A percentile compares a stretch with the other conserved stretches of the same genome.
These are phyloP conservation scores for Hibiscus mutabilis DNA, from an alignment of 345 rosid species.

Conservation along the genomic window DNA sequence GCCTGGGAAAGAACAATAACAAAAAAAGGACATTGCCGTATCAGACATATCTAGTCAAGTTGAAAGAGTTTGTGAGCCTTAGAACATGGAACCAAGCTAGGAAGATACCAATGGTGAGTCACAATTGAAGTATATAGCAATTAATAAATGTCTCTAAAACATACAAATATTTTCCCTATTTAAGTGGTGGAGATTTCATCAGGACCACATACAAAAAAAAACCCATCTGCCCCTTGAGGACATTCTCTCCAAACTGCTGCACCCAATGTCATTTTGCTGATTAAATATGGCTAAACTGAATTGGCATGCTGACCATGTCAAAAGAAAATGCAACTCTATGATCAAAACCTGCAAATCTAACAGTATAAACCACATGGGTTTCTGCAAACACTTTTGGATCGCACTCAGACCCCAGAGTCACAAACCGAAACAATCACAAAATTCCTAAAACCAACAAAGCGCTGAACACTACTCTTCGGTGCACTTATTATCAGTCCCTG, in stretches of 20 bases:
- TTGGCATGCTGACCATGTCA: not conserved
- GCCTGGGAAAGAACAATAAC: not conserved
- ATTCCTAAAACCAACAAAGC: not conserved
- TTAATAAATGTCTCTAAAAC: slow-evolving; percentile 6
- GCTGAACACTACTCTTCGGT: slow-evolving; percentile 25
- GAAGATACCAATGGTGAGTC: too few species aligned
- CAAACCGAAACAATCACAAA: slow-evolving; percentile 14
- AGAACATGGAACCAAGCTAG: not conserved
- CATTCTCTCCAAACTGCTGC: not conserved
- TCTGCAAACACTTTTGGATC: slow-evolving; percentile 18
- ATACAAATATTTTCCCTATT: not conserved
- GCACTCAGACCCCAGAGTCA: slow-evolving; percentile 19
- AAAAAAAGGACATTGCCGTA: too few species aligned
- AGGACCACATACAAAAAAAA: slow-evolving; percentile 26
- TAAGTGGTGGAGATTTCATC: slow-evolving; percentile 20
- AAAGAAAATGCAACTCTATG: not conserved
- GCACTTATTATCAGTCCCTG: slow-evolving; percentile 22
- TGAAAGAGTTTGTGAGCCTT: too few species aligned
- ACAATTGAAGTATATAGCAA: slow-evolving; percentile 9
- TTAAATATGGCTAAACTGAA: not conserved
- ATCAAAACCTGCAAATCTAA: slow-evolving; percentile 23
- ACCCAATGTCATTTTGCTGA: too few species aligned
- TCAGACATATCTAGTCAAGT: too few species aligned
- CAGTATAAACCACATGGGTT: slow-evolving; percentile 26
- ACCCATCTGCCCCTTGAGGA: not conserved